phyloP scores from a whole-genome alignment of 2,329 filamentous ascomycete genomes.

The Knufia fluminis region DNA sequence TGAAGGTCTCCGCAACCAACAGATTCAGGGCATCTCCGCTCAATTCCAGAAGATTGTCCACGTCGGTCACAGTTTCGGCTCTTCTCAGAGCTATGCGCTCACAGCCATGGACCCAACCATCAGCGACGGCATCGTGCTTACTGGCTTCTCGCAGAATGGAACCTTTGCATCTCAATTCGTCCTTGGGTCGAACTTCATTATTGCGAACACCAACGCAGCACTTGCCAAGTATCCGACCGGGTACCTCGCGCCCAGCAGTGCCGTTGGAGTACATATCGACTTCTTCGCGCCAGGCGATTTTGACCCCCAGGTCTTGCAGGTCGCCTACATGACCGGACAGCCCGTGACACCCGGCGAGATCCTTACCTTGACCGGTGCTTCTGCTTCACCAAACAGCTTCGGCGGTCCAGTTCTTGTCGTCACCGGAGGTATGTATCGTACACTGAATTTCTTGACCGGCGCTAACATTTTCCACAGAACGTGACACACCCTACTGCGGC shows the following conservation, averaged over 20 bases:
- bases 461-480: slow-evolving; percentile 8
- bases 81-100: slow-evolving; percentile 48
- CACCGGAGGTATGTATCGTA: slow-evolving; percentile 35
- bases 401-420: slow-evolving; percentile 50
- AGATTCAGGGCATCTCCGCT: slow-evolving; percentile 34
- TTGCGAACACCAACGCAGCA: slow-evolving; percentile 13
- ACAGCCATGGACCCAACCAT: slow-evolving; percentile 35
- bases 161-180: slow-evolving; percentile 34
- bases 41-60: slow-evolving; percentile 41
- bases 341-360: slow-evolving; percentile 52
- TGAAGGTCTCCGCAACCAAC: slow-evolving; percentile 37
- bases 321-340: slow-evolving; percentile 42
- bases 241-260: slow-evolving; percentile 39
- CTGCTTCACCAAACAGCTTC: slow-evolving; percentile 29
- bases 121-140: slow-evolving; percentile 51
- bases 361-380: slow-evolving; percentile 43
- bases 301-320: slow-evolving; percentile 43
- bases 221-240: slow-evolving; percentile 48
- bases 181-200: slow-evolving; percentile 14
- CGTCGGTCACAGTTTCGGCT: slow-evolving; percentile 57
- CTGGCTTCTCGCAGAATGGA: slow-evolving; percentile 47
- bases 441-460: background rate
- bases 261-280: slow-evolving; percentile 36
- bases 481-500: slow-evolving; percentile 51
- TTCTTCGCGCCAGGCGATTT: slow-evolving; percentile 48